These are phyloP conservation scores for Bocquillonia castaneifolia DNA, from an alignment of 441 rosid species.

Conservation along the genomic window DNA sequence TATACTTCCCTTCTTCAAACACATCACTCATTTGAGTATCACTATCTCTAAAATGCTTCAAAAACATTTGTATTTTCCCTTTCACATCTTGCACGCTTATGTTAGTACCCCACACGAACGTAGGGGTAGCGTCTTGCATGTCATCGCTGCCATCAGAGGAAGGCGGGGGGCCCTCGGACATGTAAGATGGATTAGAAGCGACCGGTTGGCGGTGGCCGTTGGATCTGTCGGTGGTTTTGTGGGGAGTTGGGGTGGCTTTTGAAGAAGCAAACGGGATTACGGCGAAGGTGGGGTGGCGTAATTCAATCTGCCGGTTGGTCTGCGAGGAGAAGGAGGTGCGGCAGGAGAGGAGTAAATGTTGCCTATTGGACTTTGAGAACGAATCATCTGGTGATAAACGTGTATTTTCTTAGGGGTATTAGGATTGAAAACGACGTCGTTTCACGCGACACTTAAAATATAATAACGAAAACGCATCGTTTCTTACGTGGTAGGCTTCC, in stretches of 20 bases:
- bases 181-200: conserved; percentile 36
- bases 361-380: conserved; percentile 62
- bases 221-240: conserved; percentile 25
- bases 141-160: conserved; percentile 72
- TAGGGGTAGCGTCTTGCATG: conserved; percentile 59
- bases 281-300: conserved; percentile 45
- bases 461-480: no score
- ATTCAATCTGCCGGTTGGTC: conserved; percentile 35
- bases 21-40: conserved; percentile 44
- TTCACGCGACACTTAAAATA: no score
- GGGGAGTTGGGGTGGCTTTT: conserved; percentile 24
- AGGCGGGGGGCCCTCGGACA: conserved; percentile 29
- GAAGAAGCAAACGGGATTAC: conserved; percentile 42
- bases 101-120: conserved; percentile 94
- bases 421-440: no score
- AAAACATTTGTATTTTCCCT: conserved; percentile 75
- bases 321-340: conserved; percentile 50
- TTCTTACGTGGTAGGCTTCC: no score
- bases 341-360: no score
- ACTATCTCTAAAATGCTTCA: conserved; percentile 69
- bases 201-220: conserved; percentile 31
- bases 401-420: no score
- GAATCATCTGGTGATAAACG: conserved; percentile 73
- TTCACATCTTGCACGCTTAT: conserved; percentile 90
- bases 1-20: conserved; percentile 77